Evolutionary conservation across 805 yeast species (phyloP).

Genomic region (Metschnikowia noctiluminum): DNA sequence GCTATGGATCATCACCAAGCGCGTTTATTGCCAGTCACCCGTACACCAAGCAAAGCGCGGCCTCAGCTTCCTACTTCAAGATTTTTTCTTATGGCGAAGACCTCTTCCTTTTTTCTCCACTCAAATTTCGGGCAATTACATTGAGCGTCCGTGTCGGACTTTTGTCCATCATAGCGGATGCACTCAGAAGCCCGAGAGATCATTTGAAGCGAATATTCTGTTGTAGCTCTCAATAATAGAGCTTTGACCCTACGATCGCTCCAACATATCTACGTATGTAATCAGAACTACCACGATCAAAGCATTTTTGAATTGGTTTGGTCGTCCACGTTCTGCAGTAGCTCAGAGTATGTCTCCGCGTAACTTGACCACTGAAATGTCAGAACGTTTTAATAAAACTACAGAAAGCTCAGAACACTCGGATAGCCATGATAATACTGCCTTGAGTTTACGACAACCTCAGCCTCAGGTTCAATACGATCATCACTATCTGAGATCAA

Average conservation of each 20-base stretch:
- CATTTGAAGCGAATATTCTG: slow-evolving; percentile 13
- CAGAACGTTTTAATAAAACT: too few relatives aligned
- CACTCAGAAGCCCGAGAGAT: slow-evolving; percentile 20
- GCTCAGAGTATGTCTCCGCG: too few relatives aligned
- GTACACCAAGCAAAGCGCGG: slow-evolving; percentile 1
- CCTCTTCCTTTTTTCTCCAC: not conserved
- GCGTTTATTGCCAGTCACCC: not conserved
- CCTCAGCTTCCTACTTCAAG: not conserved
- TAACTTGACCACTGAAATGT: too few relatives aligned
- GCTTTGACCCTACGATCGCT: slow-evolving; percentile 20
- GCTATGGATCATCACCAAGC: too few relatives aligned
- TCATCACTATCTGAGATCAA: too few relatives aligned
- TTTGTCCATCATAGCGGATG: slow-evolving; percentile 17
- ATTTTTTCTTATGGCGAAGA: not conserved
- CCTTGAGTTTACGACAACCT: too few relatives aligned
- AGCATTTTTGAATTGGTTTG: not conserved
- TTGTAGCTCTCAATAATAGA: slow-evolving; percentile 12
- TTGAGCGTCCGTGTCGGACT: slow-evolving; percentile 20
- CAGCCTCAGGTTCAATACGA: too few relatives aligned
- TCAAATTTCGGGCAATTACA: slow-evolving; percentile 11
- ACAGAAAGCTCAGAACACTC: too few relatives aligned
- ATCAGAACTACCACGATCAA: not conserved
- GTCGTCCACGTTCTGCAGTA: too few relatives aligned
- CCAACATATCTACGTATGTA: slow-evolving; percentile 12
- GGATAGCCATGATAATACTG: too few relatives aligned